Conservation (phyloP, 83 land plant species). For the Thuja plicata region DNA sequence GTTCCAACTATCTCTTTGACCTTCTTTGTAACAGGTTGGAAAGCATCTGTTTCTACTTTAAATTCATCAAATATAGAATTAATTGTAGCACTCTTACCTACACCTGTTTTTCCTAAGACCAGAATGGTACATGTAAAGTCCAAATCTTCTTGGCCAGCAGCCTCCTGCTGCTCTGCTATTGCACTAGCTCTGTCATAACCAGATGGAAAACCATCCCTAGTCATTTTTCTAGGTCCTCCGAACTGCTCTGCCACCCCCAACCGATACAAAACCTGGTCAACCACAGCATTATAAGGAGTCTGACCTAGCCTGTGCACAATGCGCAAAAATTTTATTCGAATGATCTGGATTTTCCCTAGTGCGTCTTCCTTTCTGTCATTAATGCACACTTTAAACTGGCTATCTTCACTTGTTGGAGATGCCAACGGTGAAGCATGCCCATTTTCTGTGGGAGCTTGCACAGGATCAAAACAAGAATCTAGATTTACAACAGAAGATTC, state of each 20-base stretch:
- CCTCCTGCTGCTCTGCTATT: constrained; percentile 44
- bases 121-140: constrained; percentile 56
- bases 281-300: constrained; percentile 87
- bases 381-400: neutral
- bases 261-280: constrained; percentile 82
- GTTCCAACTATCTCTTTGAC: constrained; percentile 61
- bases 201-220: constrained; percentile 30
- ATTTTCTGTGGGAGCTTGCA: neutral
- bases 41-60: constrained; percentile 57
- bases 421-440: neutral
- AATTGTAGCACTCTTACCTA: constrained; percentile 84
- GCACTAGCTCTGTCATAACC: constrained; percentile 33
- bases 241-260: constrained; percentile 65
- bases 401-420: constrained; percentile 7
- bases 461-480: constrained; percentile 20
- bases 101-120: constrained; percentile 73
- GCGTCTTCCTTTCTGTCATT: neutral
- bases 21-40: constrained; percentile 50
- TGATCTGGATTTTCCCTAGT: constrained; percentile 53
- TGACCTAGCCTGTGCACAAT: constrained; percentile 94
- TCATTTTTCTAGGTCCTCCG: constrained; percentile 42
- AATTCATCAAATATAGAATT: constrained; percentile 63
- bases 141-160: constrained; percentile 30
- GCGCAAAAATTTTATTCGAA: constrained; percentile 83
- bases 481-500: constrained; percentile 60